Conservation (phyloP, 805 yeast genomes). For the Candida hispaniensis region DNA sequence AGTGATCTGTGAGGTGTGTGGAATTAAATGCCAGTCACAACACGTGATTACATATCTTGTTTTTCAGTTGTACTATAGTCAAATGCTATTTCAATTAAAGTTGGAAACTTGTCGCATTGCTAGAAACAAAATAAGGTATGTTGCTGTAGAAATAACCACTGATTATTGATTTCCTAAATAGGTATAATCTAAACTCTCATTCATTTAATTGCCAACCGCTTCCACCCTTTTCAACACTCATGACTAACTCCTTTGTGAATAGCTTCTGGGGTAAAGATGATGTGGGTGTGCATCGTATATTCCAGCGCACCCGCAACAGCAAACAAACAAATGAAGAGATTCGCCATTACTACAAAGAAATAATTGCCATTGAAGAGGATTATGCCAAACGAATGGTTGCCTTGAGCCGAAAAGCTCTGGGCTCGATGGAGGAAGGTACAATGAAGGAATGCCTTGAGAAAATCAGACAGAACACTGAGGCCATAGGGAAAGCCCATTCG, state of each 20-base stretch:
- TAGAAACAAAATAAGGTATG: no score
- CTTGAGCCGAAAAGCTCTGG: slow-evolving; percentile 42
- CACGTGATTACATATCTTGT: no score
- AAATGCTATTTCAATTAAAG: no score
- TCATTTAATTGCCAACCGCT: no score
- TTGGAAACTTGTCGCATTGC: no score
- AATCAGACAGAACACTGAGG: slow-evolving; percentile 47
- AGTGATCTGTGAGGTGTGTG: no score
- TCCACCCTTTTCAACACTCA: neutral
- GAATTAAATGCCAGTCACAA: no score
- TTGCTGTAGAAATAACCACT: no score
- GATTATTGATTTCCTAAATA: no score
- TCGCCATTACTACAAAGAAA: slow-evolving; percentile 40
- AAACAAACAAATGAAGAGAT: slow-evolving; percentile 47
- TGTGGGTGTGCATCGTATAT: slow-evolving; percentile 45
- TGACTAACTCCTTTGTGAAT: slow-evolving; percentile 25
- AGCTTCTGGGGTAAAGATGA: slow-evolving; percentile 48
- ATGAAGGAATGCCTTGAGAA: slow-evolving; percentile 49
- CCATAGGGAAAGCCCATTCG: slow-evolving; percentile 46
- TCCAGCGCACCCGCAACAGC: slow-evolving; percentile 48
- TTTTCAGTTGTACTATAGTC: no score
- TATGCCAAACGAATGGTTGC: slow-evolving; percentile 46
- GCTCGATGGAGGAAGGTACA: slow-evolving; percentile 49
- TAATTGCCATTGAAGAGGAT: slow-evolving; percentile 58
- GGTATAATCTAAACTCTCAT: no score